A percentile compares a stretch with the other conserved stretches of the same genome.
Evolutionary conservation across 202 grass and related monocot species (phyloP).

Genomic region (Panicum hallii): DNA sequence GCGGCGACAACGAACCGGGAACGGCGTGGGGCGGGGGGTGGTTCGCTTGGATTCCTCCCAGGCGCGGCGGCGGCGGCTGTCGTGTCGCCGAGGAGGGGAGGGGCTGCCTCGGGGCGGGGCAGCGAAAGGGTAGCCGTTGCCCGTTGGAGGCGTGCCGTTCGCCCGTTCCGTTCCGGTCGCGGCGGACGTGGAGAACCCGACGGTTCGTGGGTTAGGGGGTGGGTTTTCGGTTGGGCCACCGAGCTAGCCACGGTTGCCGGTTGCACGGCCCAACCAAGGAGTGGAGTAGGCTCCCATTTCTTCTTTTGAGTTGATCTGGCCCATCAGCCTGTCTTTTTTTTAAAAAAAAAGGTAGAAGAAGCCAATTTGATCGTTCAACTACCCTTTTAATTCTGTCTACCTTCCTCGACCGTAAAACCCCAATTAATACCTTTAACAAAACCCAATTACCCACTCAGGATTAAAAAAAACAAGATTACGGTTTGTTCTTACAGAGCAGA

Average conservation of each 20-base stretch:
- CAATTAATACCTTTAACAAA: no score
- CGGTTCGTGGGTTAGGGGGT: background rate
- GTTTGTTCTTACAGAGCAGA: no score
- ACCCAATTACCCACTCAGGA: no score
- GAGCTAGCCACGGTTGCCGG: background rate
- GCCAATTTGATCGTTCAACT: no score
- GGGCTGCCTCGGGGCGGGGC: slow-evolving; percentile 16
- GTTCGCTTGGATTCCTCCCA: background rate
- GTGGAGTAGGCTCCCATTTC: no score
- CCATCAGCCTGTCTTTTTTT: no score
- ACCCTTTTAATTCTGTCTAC: no score
- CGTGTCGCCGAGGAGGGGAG: slow-evolving; percentile 7
- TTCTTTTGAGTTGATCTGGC: no score
- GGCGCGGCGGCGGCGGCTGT: slow-evolving; percentile 21
- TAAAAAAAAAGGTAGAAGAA: no score
- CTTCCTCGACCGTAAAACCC: no score
- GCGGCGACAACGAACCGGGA: background rate
- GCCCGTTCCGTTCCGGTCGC: background rate
- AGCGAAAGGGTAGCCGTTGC: slow-evolving; percentile 33
- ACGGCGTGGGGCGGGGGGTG: background rate
- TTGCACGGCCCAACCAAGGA: background rate
- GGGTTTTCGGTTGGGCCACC: background rate
- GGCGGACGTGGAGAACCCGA: slow-evolving; percentile 14
- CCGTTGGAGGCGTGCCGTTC: background rate
- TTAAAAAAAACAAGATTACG: no score